Conservation (phyloP, 441 rosid species). For the Sinapis alba region DNA sequence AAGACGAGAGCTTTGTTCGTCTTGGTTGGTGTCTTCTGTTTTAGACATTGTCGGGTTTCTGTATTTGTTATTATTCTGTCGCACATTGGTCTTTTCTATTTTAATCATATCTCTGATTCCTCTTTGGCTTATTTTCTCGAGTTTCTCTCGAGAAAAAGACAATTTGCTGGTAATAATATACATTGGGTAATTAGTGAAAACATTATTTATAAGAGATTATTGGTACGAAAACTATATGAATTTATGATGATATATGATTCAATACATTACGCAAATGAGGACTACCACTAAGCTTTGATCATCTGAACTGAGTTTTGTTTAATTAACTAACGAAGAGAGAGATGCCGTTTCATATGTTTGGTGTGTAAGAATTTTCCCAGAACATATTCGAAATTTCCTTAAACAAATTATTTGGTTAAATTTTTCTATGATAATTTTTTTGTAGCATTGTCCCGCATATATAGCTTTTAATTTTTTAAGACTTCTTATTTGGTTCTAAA, state of each 20-base stretch:
- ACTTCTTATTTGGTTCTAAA: neutral
- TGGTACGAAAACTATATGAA: neutral
- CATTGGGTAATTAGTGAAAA: neutral
- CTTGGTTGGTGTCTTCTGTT: conserved; percentile 9
- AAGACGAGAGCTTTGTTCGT: conserved; percentile 5
- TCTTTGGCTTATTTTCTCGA: neutral
- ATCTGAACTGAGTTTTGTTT: neutral
- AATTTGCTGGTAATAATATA: neutral
- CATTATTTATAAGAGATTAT: neutral
- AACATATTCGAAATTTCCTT: neutral
- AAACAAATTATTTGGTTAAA: neutral
- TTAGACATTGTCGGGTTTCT: conserved; percentile 16
- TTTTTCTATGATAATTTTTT: neutral
- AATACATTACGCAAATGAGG: neutral
- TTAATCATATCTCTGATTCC: neutral
- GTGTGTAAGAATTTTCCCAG: neutral
- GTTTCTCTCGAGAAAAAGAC: neutral
- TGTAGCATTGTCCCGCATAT: neutral
- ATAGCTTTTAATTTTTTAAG: neutral
- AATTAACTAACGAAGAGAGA: neutral
- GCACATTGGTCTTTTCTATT: conserved; percentile 10
- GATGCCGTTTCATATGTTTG: neutral
- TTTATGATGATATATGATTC: neutral
- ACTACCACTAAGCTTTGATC: neutral
- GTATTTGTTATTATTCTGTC: conserved; percentile 1